Evolutionary conservation across 2,329 filamentous ascomycete genomes (phyloP), one percentile per base, ranked within the genome.

Genomic region (Grosmannia serpens): DNA sequence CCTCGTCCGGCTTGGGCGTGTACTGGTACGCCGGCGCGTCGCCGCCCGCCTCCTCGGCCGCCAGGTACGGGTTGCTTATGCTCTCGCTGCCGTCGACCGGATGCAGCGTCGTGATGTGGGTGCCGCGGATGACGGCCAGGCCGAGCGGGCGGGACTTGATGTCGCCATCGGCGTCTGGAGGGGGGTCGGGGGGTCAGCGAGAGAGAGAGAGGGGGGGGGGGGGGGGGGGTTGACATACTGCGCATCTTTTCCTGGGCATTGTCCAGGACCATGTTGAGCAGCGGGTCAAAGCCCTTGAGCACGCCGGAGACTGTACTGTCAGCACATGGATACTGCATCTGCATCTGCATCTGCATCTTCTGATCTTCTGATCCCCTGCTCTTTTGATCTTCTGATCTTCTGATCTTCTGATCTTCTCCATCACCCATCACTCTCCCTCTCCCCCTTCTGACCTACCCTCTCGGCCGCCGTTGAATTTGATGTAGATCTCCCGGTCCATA

Each of bases 251-350:
- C 94, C 71, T 94, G 85, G 56, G 95, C 92, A 65, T 97, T 89
- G 68, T 97, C 94, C 59, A 99, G 78, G 29, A 99, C 94, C 62
- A 99, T 79, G 71, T 99, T 99, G 91, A 97, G 97, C 61, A 99
- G 80, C 67, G 94, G 91, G 71, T 99, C 94, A 71, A 91, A 97
- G 62, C 94, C 94, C 73, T 97, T 97, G 49, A 99, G 78, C 1
- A 84, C 89, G 56, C 94, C 94, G 55, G 85, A 86, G 59, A 96
- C 92, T 96, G 68, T 1, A 24, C 9, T 17, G 31, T 46, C 58
- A 56, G 52, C 13, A 35, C 5, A n/a, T n/a, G n/a, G n/a, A n/a
- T n/a, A n/a, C n/a, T n/a, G n/a, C n/a, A n/a, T n/a, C n/a, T n/a
- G n/a, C n/a, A n/a, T n/a, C n/a, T n/a, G n/a, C n/a, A n/a, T 33